Evolutionary conservation across 2,329 filamentous ascomycete species (phyloP).

Genomic region (Pestalotiopsis sp.): DNA sequence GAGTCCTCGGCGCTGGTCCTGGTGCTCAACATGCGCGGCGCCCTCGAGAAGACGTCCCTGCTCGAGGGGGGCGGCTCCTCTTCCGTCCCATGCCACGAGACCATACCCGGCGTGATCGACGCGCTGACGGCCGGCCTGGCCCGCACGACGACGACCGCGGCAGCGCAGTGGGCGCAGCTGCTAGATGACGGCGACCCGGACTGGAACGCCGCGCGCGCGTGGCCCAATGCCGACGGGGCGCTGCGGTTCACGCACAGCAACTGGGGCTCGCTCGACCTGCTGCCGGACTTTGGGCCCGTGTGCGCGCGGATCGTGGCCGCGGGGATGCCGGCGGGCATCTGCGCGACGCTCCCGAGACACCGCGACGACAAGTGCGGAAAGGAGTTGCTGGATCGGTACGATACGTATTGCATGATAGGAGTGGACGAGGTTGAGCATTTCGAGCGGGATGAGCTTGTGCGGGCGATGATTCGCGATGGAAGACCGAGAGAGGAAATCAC

Average conservation of each 20-base stretch:
- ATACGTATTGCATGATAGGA: not conserved
- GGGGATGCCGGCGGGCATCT: not conserved
- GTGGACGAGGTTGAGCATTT: not conserved
- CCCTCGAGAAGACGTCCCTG: not conserved
- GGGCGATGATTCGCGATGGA: not conserved
- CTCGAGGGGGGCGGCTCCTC: not conserved
- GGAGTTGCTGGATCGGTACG: not conserved
- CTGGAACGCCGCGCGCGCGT: not conserved
- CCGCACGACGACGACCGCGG: not conserved
- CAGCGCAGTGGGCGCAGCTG: not conserved
- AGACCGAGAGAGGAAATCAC: not conserved
- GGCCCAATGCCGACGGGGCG: conserved; percentile 17
- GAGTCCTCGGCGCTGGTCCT: not conserved
- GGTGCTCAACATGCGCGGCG: not conserved
- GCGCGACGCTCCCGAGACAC: not conserved
- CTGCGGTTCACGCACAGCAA: not conserved
- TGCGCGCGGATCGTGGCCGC: not conserved
- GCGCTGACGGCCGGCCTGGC: not conserved
- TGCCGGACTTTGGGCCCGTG: not conserved
- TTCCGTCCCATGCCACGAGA: not conserved
- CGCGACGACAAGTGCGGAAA: not conserved
- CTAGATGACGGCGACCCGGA: not conserved
- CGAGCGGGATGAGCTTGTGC: not conserved
- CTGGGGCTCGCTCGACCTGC: not conserved
- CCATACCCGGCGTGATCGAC: not conserved